Base-by-base conservation (phyloP, 495 filamentous ascomycete species). In the Hypoxylon lienhwacheense region DNA sequence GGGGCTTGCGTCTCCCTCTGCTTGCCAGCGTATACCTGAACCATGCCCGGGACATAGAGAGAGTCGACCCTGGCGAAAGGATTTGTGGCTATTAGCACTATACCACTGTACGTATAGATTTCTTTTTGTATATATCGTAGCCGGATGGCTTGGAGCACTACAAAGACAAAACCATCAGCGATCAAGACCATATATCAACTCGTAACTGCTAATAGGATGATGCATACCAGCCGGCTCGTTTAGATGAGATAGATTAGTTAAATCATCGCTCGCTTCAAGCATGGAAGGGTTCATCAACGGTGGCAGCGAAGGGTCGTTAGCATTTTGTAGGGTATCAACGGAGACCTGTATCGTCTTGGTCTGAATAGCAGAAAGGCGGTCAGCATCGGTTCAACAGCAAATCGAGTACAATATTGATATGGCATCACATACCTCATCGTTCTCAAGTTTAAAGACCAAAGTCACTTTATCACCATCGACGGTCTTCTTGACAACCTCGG, bases 31-130 rank as follows among this genome's bases (percentile, higher is more conserved):
- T 99, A 99, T 12, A 96, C 90, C 71, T 99, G 93, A 6, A 99
- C 91, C 90, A 99, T 97, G 33, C 95, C 95, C 14, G 93, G 93
- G 34, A 97, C 93, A 73, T 99, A 99, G 54, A 99, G 82, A 22
- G 93, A 97, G 66, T 99, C 93, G 55, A 99, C 95, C 39, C 93
- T 80, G 36, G 95, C 93, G 63, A 99, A 99, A 6, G 93, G 93
- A 75, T 99, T 99, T 35, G 93, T 97, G 44, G 93, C 93, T 71
- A 99, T 99, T 59, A 99, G 75, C 47, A 99, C 93, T 66, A 99
- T 99, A 63, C 93, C 93, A 71, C 89, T 95, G 76, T 99, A 99
- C 66, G 93, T 99, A 79, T 99, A 99, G 64, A 99, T 99, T 66
- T 99, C 93, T 67, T 97, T 97, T 69, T 99, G 95, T 47, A 88